A percentile compares a stretch with the other conserved stretches of the same genome.
Conservation (phyloP, 108 stramenopile genomes). For the Cyclostephanos invisitatus region DNA sequence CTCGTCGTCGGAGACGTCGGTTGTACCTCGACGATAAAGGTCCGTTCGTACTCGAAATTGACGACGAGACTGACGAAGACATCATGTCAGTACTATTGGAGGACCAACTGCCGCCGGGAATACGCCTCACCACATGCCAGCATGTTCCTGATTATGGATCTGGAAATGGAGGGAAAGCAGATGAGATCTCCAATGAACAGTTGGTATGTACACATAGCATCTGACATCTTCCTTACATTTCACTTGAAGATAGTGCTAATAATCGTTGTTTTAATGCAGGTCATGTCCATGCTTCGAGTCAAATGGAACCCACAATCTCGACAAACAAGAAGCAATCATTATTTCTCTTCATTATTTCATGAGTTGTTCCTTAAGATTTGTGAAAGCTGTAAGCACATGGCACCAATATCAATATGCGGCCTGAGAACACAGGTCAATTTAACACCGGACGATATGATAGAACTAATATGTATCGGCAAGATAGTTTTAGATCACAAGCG, state of each 20-base stretch:
- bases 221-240: background rate
- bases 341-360: conserved; percentile 83
- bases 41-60: conserved; percentile 85
- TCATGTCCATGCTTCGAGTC: conserved; percentile 86
- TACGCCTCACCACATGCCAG: conserved; percentile 71
- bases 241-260: background rate
- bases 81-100: conserved; percentile 81
- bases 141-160: conserved; percentile 81
- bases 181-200: conserved; percentile 68
- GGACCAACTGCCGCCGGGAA: conserved; percentile 66
- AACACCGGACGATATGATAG: conserved; percentile 89
- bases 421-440: conserved; percentile 87
- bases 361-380: conserved; percentile 82
- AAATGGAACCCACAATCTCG: conserved; percentile 81
- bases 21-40: conserved; percentile 87
- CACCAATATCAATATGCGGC: conserved; percentile 74
- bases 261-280: background rate
- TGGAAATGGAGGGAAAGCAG: conserved; percentile 60
- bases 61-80: conserved; percentile 93
- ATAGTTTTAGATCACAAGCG: conserved; percentile 63
- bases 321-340: conserved; percentile 78
- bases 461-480: conserved; percentile 77
- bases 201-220: conserved; percentile 39
- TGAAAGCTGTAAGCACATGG: conserved; percentile 55
- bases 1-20: conserved; percentile 55